Percentiles rank a stretch among this genome's conserved stretches.
Conservation (phyloP, 305 asterid species). For the Rubia peregrina region DNA sequence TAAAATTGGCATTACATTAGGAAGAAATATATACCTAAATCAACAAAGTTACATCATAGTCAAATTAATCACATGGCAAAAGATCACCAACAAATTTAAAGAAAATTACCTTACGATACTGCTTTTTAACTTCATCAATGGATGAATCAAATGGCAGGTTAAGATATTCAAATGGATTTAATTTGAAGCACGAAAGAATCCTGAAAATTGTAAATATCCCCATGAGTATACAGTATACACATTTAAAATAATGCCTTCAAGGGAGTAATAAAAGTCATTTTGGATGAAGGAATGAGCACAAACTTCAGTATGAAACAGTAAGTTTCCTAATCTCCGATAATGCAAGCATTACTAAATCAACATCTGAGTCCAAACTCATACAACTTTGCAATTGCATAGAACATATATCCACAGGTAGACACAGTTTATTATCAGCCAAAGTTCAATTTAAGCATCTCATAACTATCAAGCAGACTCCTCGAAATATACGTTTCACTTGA, state of each 20-base stretch:
- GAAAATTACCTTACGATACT: constrained; percentile 76
- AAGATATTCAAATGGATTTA: constrained; percentile 90
- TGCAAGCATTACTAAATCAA: background rate
- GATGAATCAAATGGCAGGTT: constrained; percentile 81
- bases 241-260: background rate
- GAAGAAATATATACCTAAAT: background rate
- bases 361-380: background rate
- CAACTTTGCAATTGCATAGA: background rate
- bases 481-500: background rate
- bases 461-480: background rate
- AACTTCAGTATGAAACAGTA: background rate
- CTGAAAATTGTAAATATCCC: constrained; percentile 33
- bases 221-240: background rate
- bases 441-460: background rate
- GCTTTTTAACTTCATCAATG: constrained; percentile 67
- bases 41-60: constrained; percentile 2
- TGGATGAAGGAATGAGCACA: background rate
- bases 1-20: constrained; percentile 6
- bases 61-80: constrained; percentile 3
- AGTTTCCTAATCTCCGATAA: background rate
- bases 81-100: constrained; percentile 3
- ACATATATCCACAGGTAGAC: background rate
- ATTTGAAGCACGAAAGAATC: constrained; percentile 97
- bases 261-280: background rate
- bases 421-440: background rate